Percentiles rank a stretch among this genome's conserved stretches.
These are phyloP conservation scores for Aspergillus sp. DNA, from an alignment of 2,329 filamentous ascomycete genomes.

Conservation along the genomic window DNA sequence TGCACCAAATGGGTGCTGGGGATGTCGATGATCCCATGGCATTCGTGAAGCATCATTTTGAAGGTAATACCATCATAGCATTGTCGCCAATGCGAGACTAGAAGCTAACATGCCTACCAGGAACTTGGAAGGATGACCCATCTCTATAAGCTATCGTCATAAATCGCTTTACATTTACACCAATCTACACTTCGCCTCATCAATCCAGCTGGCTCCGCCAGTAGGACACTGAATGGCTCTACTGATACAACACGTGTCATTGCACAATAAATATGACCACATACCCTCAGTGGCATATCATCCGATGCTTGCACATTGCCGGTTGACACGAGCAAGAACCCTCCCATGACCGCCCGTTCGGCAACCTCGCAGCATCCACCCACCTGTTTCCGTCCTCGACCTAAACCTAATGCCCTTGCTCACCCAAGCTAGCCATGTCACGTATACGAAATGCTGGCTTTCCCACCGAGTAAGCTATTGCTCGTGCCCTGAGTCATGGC, in stretches of 20 bases:
- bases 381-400: not conserved
- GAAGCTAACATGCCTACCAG: slow-evolving; percentile 25
- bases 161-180: not conserved
- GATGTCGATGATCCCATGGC: slow-evolving; percentile 92
- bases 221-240: not conserved
- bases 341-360: not conserved
- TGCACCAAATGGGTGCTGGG: slow-evolving; percentile 87
- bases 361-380: not conserved
- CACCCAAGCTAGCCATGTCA: not conserved
- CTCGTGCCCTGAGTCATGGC: not conserved
- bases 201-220: no score
- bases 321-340: not conserved
- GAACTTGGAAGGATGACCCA: slow-evolving; percentile 43
- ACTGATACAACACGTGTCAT: not conserved
- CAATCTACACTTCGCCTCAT: no score
- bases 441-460: not conserved
- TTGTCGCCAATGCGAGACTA: no score
- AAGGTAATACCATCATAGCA: slow-evolving; percentile 59
- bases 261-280: not conserved
- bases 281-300: not conserved
- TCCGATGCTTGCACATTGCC: not conserved
- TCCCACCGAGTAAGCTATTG: not conserved
- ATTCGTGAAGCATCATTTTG: slow-evolving; percentile 95
- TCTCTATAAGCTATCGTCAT: slow-evolving; percentile 25
- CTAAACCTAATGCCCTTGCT: not conserved